These are phyloP conservation scores for Mrakiaceae sp. DNA, from an alignment of 1,284 basidiomycete species.

Conservation along the genomic window DNA sequence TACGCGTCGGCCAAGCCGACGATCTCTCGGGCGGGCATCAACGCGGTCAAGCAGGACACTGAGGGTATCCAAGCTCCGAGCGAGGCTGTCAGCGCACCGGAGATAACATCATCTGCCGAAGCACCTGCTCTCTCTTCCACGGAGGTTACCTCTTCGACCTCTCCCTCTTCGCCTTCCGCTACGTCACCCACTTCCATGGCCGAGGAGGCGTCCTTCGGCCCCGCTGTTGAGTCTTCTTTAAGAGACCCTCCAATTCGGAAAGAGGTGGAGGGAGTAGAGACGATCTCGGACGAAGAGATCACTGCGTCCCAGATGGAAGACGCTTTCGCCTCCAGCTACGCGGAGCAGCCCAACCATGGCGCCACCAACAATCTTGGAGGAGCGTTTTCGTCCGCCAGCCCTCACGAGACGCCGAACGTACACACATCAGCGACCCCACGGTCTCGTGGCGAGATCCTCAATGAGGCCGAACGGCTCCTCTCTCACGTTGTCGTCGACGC, in stretches of 20 bases:
- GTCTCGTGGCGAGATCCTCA: conserved; percentile 57
- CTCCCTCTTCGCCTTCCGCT: not conserved
- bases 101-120: too few species aligned
- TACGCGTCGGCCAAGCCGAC: conserved; percentile 66
- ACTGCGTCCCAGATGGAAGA: conserved; percentile 25
- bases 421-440: conserved; percentile 42
- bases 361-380: conserved; percentile 76
- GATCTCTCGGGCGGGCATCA: conserved; percentile 15
- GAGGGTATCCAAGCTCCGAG: not conserved
- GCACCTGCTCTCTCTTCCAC: too few species aligned
- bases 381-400: conserved; percentile 69
- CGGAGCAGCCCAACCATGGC: conserved; percentile 48
- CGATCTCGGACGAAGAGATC: conserved; percentile 79
- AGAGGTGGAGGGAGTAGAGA: too few species aligned
- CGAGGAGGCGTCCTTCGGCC: too few species aligned
- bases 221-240: too few species aligned
- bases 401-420: conserved; percentile 28
- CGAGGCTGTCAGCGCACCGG: too few species aligned
- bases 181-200: too few species aligned
- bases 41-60: not conserved
- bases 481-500: conserved; percentile 47
- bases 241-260: too few species aligned
- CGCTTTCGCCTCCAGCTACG: conserved; percentile 19
- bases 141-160: too few species aligned
- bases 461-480: conserved; percentile 62